Conservation (phyloP, 2,329 filamentous ascomycete genomes). For the Ilyonectria mors-panacis region DNA sequence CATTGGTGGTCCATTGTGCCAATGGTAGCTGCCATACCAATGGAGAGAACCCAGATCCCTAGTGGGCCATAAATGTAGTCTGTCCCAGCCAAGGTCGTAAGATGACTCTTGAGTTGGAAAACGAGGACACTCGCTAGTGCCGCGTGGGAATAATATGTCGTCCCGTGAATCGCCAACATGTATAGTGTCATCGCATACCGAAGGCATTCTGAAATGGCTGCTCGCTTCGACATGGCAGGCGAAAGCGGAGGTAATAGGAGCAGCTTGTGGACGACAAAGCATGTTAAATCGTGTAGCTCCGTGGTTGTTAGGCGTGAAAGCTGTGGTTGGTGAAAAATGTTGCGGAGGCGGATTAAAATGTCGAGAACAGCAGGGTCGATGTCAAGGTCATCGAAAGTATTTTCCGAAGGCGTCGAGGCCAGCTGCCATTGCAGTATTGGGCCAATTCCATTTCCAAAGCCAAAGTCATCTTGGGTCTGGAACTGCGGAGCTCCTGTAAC, state of each 20-base stretch:
- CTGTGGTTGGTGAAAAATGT: constrained; percentile 56
- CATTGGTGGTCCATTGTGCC: constrained; percentile 48
- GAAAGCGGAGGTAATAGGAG: constrained; percentile 47
- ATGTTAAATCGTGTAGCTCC: constrained; percentile 68
- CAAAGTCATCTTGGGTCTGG: constrained; percentile 63
- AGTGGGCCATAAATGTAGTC: constrained; percentile 44
- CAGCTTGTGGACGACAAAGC: constrained; percentile 67
- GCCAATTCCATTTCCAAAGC: constrained; percentile 63
- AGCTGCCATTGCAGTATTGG: constrained; percentile 65
- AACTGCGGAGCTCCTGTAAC: constrained; percentile 69
- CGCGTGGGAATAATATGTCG: constrained; percentile 69
- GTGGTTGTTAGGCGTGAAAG: constrained; percentile 53
- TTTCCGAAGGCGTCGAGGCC: constrained; percentile 35
- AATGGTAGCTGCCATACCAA: constrained; percentile 57
- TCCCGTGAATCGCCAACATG: constrained; percentile 68
- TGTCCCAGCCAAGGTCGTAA: constrained; percentile 41
- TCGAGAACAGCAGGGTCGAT: constrained; percentile 55
- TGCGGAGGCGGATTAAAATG: constrained; percentile 60
- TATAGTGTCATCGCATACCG: constrained; percentile 64
- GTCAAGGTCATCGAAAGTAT: constrained; percentile 40
- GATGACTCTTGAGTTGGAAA: constrained; percentile 49
- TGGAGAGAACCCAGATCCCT: constrained; percentile 58
- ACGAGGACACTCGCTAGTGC: constrained; percentile 56
- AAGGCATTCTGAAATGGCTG: constrained; percentile 58
- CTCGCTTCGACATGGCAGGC: constrained; percentile 19